These are phyloP conservation scores for Geranium rotundifolium DNA, from an alignment of 345 rosid species.

Conservation along the genomic window DNA sequence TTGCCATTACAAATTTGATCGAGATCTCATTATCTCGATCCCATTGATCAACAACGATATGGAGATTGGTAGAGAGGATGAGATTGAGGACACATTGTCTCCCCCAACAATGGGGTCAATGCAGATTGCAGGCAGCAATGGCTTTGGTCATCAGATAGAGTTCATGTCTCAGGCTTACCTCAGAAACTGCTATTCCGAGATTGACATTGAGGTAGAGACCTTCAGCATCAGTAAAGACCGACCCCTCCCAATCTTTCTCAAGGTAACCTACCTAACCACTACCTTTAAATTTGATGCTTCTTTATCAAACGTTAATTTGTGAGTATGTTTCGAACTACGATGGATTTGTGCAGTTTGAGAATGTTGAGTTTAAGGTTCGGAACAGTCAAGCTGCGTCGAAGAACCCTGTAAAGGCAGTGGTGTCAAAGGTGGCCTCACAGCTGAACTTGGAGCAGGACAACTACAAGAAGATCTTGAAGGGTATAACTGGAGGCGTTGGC, in stretches of 20 bases:
- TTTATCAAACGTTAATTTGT: not conserved
- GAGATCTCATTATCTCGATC: constrained; percentile 1
- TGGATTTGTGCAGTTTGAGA: constrained; percentile 99
- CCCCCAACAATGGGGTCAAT: constrained; percentile 52
- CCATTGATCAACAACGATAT: constrained; percentile 12
- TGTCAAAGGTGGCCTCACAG: constrained; percentile 55
- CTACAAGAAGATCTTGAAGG: constrained; percentile 72
- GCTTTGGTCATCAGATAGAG: constrained; percentile 70
- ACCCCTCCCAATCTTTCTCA: constrained; percentile 83
- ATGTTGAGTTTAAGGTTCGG: constrained; percentile 68
- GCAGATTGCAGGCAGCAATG: constrained; percentile 72
- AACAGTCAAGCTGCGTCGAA: constrained; percentile 19
- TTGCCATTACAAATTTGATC: constrained; percentile 11
- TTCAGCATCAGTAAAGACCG: constrained; percentile 28
- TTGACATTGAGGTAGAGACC: constrained; percentile 44
- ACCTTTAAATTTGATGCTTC: not conserved
- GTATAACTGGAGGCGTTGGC: constrained; percentile 79
- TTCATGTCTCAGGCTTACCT: constrained; percentile 71
- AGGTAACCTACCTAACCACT: constrained; percentile 23
- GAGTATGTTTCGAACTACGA: not conserved
- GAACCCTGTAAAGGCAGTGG: constrained; percentile 55
- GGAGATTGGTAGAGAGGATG: constrained; percentile 45
- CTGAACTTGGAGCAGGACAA: constrained; percentile 42
- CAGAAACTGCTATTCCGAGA: constrained; percentile 54
- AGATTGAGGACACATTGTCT: constrained; percentile 39